Percentiles rank a stretch among this genome's conserved stretches.
Conservation (phyloP, 2,329 filamentous ascomycete genomes). For the Ustulina deusta region DNA sequence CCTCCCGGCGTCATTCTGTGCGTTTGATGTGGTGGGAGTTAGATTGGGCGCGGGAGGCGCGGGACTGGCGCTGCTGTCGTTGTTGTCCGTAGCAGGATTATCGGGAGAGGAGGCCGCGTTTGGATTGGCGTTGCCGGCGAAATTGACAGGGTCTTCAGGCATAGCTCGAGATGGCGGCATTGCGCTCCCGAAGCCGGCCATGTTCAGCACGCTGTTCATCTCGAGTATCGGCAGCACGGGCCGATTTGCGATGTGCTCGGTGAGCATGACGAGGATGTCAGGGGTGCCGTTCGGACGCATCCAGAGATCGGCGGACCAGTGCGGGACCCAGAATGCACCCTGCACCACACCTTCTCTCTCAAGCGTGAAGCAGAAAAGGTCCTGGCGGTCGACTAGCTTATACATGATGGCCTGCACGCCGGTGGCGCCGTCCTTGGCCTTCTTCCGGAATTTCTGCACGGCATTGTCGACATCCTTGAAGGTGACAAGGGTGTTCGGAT, state of each 20-base stretch:
- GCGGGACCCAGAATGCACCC: constrained; percentile 48
- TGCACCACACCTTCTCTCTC: constrained; percentile 43
- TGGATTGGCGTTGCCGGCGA: background rate
- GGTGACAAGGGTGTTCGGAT: constrained; percentile 43
- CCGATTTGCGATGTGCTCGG: constrained; percentile 45
- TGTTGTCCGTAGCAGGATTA: background rate
- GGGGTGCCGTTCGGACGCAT: constrained; percentile 43
- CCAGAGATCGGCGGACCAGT: constrained; percentile 46
- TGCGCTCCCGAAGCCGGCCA: constrained; percentile 21
- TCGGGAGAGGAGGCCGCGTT: constrained; percentile 12
- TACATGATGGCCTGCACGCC: constrained; percentile 47
- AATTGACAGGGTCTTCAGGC: constrained; percentile 29
- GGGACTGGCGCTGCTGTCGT: constrained; percentile 5
- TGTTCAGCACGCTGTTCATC: constrained; percentile 47
- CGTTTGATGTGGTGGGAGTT: constrained; percentile 1
- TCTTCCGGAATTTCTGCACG: constrained; percentile 47
- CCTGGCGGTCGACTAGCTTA: constrained; percentile 45
- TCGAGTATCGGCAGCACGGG: constrained; percentile 47
- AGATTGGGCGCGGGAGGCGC: background rate
- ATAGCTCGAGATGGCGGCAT: constrained; percentile 22
- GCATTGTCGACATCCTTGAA: constrained; percentile 47
- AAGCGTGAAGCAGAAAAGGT: constrained; percentile 46
- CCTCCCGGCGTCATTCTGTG: background rate
- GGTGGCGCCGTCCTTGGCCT: constrained; percentile 46
- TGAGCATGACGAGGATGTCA: constrained; percentile 47